Base-by-base conservation (phyloP, 169 alveolate species). In the Eimeria necatrix region DNA sequence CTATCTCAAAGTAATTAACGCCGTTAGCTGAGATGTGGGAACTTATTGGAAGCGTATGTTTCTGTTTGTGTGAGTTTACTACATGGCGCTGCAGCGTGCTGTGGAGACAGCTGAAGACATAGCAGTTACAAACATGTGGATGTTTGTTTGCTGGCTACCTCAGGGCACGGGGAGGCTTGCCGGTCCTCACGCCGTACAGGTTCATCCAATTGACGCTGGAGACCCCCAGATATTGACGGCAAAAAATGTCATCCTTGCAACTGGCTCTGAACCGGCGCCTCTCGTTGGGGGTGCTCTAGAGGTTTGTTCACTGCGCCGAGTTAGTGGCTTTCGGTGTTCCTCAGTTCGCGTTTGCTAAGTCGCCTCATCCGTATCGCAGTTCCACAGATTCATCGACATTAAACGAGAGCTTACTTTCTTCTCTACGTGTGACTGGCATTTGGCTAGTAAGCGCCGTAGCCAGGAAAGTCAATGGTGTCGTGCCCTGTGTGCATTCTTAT, bases 221-320 rank as follows among this genome's bases (percentile, higher is more conserved):
- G 70, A 9, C 59, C 9, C 73, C 48, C 10, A 52, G 76, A n/a
- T 2, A 2, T 84, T 88, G 53, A 73, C 16, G 60, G 97, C 99
- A 24, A 98, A 98, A 80, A 96, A 98, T 94, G 95, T 98, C 59
- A 96, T 98, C n/a, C 96, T 98, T 64, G 99, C 99, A 10, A 99
- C 99, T 26, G 99, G 99, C 7, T 96, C 98, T 9, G 99, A 98
- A 93, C 98, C 99, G 22, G 71, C 98, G 76, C 98, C 98, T 20
- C 95, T 98, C 70, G 70, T 48, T 3, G 89, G 89, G 22, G 89
- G 89, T 8, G 89, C 89, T 48, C 70, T 80, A n/a, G 89, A 80
- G 89, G 89, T 80, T 6, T 52, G 89, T 51, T 3, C 24, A 4
- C 41, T 78, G 41, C 87, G 1, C 10, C 84, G 24, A 14, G 76